Evolutionary conservation across 2,329 filamentous ascomycete species (phyloP).

Genomic region (Albophoma yamanashiensis): DNA sequence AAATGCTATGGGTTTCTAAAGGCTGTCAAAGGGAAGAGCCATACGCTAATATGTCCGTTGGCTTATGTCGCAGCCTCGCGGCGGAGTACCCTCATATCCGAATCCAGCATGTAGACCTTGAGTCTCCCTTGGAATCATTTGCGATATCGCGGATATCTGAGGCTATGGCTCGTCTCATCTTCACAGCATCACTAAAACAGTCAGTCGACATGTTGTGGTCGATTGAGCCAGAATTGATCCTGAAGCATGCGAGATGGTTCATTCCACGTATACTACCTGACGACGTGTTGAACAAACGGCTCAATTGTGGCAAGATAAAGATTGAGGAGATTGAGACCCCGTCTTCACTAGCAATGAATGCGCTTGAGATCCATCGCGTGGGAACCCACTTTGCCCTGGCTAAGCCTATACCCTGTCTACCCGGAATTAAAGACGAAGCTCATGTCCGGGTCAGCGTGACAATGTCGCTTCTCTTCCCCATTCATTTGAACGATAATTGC

Average conservation of each 20-base stretch:
- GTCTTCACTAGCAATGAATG: not conserved
- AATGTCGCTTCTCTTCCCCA: not conserved
- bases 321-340: not conserved
- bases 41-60: constrained; percentile 9
- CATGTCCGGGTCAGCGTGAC: not conserved
- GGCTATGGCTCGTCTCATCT: not conserved
- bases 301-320: not conserved
- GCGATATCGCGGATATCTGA: not conserved
- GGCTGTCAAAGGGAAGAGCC: constrained; percentile 9
- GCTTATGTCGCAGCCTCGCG: constrained; percentile 1
- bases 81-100: constrained; percentile 3
- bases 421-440: not conserved
- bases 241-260: not conserved
- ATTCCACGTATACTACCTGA: not conserved
- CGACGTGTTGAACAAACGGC: not conserved
- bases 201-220: not conserved
- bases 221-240: not conserved
- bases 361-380: not conserved
- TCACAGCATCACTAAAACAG: not conserved
- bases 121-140: not conserved
- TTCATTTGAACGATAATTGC: not conserved
- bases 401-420: not conserved
- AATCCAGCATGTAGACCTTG: constrained; percentile 1
- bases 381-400: not conserved
- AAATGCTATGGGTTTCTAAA: constrained; percentile 13